Conservation (phyloP, 164 flowering plant genomes). For the Nelumbo lutea region DNA sequence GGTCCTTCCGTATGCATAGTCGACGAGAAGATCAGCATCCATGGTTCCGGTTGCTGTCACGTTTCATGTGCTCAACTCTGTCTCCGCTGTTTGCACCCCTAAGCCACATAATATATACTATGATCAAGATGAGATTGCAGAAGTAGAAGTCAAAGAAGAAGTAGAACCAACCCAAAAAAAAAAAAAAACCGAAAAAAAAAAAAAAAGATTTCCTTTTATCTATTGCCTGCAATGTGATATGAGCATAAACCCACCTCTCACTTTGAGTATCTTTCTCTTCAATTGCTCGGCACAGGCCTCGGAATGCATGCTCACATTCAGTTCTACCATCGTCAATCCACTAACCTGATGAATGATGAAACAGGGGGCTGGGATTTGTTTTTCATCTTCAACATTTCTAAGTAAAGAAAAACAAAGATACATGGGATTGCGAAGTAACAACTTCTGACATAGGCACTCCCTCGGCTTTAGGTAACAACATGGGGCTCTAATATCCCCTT, state of each 20-base stretch:
- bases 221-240: no score
- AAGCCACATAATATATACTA: background rate
- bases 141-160: background rate
- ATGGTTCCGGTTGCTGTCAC: conserved; percentile 86
- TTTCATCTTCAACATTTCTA: background rate
- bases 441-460: conserved; percentile 66
- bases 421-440: conserved; percentile 52
- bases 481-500: conserved; percentile 88
- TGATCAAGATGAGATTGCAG: background rate
- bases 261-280: conserved; percentile 77
- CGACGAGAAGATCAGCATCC: conserved; percentile 72
- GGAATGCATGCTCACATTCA: conserved; percentile 89
- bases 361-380: background rate
- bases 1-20: conserved; percentile 78
- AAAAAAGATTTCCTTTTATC: no score
- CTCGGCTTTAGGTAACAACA: conserved; percentile 59
- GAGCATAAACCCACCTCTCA: conserved; percentile 58
- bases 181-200: no score
- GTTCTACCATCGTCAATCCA: conserved; percentile 60
- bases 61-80: conserved; percentile 58
- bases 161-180: background rate
- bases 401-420: background rate
- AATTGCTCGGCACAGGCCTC: conserved; percentile 89
- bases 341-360: conserved; percentile 40
- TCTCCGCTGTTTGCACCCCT: conserved; percentile 80